Evolutionary conservation across 2,329 filamentous ascomycete species (phyloP), one percentile per base, ranked within the genome.

Genomic region (Acephala macrosclerotiorum): DNA sequence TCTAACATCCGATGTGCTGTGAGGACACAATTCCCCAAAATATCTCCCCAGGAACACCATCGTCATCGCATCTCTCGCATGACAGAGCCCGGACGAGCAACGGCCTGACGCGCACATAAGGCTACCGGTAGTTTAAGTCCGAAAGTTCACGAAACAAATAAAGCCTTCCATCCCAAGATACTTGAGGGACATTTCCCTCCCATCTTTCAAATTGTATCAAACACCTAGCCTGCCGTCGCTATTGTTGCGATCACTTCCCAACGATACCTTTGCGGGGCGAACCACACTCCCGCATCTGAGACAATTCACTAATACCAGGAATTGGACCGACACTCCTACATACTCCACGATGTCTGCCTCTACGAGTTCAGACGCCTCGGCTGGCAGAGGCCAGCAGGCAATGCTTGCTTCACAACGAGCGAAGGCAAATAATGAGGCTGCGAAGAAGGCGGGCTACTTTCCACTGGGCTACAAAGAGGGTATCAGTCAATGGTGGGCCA

Each of bases 401-500:
- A 78, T 82, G 67, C 75, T 84, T 58, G 82, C 84, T 38, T 82
- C 83, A 33, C 81, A 83, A 72, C 77, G 82, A 67, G 77, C 77
- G 40, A 80, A 78, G 64, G 76, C 80, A 66, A 75, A 76, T 61
- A 75, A 65, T 25, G 63, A 72, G 56, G 66, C 68, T 20, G 61
- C 64, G 6, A 61, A 18, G 9, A 71, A 76, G 68, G 47, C 77
- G 67, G 73, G 80, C 38, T 89, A 86, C 78, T 98, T 99, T 71
- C 94, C 96, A 1, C 81, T 98, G 25, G 90, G 94, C 58, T 97
- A 97, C 81, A 96, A 94, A 75, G 94, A 97, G 65, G 95, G 93
- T 18, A 93, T 93, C 69, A 90, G 87, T 72, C 95, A 98, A 84
- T 98, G 96, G 94, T 99, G 96, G 96, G 87, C 89, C 12, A 90